Percentiles rank a stretch among this genome's conserved stretches.
These are phyloP conservation scores for Venturia aucupariae DNA, from an alignment of 2,329 filamentous ascomycete genomes.

Conservation along the genomic window DNA sequence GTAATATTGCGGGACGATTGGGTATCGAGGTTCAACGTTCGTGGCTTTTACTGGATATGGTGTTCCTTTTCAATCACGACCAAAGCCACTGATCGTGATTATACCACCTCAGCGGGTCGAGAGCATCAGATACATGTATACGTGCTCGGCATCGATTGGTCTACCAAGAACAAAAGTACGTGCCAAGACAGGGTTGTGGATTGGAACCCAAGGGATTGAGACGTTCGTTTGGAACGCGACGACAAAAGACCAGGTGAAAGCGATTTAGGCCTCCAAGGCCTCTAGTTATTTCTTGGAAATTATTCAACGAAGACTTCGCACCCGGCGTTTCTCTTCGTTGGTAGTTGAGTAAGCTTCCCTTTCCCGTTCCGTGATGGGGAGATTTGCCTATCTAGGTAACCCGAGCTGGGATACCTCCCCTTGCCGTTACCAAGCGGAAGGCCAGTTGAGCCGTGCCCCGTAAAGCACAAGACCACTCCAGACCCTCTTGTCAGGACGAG, in stretches of 20 bases:
- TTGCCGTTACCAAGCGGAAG: background rate
- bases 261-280: too few species aligned
- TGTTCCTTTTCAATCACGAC: background rate
- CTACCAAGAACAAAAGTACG: background rate
- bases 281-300: too few species aligned
- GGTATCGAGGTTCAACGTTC: background rate
- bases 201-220: background rate
- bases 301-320: too few species aligned
- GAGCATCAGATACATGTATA: background rate
- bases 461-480: background rate
- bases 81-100: background rate
- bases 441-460: background rate
- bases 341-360: background rate
- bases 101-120: background rate
- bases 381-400: background rate
- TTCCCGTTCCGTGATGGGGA: background rate
- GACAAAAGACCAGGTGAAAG: background rate
- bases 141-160: background rate
- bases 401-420: background rate
- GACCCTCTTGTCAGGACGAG: background rate
- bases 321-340: background rate
- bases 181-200: slow-evolving; percentile 2
- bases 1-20: background rate
- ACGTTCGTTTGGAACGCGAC: background rate
- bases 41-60: background rate